phyloP scores from a whole-genome alignment of 2,329 filamentous ascomycete species.

The Lachnellula suecica region DNA sequence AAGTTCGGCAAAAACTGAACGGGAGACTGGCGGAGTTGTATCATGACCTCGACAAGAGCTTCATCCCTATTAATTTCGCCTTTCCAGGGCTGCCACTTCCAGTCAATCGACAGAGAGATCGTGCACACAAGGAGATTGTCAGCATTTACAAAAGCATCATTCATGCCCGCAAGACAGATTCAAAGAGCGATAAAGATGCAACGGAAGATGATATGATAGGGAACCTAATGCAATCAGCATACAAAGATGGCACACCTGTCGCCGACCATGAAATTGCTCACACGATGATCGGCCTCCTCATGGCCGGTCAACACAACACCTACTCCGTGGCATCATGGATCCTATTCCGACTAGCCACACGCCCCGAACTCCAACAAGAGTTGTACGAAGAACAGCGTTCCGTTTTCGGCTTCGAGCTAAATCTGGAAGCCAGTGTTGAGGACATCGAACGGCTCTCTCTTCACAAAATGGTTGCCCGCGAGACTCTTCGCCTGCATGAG shows the following conservation, averaged over 20 bases:
- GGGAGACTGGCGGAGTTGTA: constrained; percentile 78
- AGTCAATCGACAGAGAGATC: constrained; percentile 81
- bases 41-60: constrained; percentile 88
- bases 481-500: constrained; percentile 86
- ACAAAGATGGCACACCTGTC: constrained; percentile 79
- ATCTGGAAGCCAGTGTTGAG: constrained; percentile 74
- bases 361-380: constrained; percentile 76
- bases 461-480: constrained; percentile 83
- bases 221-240: constrained; percentile 81
- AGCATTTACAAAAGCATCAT: constrained; percentile 83
- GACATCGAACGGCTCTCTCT: constrained; percentile 76
- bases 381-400: constrained; percentile 79
- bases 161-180: constrained; percentile 56
- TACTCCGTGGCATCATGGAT: constrained; percentile 86
- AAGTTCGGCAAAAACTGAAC: constrained; percentile 79
- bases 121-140: constrained; percentile 77
- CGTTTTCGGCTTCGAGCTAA: constrained; percentile 71
- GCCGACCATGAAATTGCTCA: constrained; percentile 84
- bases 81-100: constrained; percentile 85
- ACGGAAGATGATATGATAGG: constrained; percentile 85
- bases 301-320: constrained; percentile 89
- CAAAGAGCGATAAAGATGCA: constrained; percentile 59
- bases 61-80: constrained; percentile 87
- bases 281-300: constrained; percentile 92
- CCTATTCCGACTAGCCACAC: constrained; percentile 73